Evolutionary conservation across 805 yeast genomes (phyloP), one percentile per base, ranked within the genome.

Genomic region (Ogataea naganishii): DNA sequence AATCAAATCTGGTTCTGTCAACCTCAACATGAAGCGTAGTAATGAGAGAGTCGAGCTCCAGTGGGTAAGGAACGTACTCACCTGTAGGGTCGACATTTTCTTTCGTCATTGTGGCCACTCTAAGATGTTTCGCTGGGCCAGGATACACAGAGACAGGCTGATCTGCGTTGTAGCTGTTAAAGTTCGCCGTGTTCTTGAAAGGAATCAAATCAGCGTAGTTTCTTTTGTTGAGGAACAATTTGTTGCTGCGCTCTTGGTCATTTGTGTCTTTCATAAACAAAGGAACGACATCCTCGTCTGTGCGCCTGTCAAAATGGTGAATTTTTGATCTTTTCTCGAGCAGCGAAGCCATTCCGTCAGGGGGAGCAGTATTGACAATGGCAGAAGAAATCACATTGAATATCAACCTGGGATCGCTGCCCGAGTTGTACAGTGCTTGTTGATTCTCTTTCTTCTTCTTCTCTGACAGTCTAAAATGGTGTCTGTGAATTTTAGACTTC

Each of bases 301-400:
- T 76, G 22, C 63, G 51, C 23, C 45, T 52, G 46, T 71, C 80
- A 41, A 77, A 79, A 37, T 69, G 76, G 53, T 88, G 96, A 14
- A 72, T 59, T 31, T 66, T 67, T 10, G 82, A 66, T 43, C 95
- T 64, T 43, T 66, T 73, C 52, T 80, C 68, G 41, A 89, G 59
- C 39, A 89, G 60, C 5, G 60, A 57, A 1, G 94, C 92, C 80
- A 89, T 81, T 6, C 78, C 77, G 48, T 75, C 72, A 2, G 96
- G 95, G 2, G 97, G 97, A 9, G 98, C 95, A 0, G 92, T 75
- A 52, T 89, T 89, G 18, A 80, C 75, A 34, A 89, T 85, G 3
- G 97, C 97, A 12, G 95, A 83, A 6, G 92, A 76, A 26, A 85
- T 79, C 25, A 92, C 73, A 49, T 89, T 89, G 53, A 83, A 69